These are phyloP conservation scores for Paecilomyces sp. DNA, from an alignment of 2,329 filamentous ascomycete species.

Conservation along the genomic window DNA sequence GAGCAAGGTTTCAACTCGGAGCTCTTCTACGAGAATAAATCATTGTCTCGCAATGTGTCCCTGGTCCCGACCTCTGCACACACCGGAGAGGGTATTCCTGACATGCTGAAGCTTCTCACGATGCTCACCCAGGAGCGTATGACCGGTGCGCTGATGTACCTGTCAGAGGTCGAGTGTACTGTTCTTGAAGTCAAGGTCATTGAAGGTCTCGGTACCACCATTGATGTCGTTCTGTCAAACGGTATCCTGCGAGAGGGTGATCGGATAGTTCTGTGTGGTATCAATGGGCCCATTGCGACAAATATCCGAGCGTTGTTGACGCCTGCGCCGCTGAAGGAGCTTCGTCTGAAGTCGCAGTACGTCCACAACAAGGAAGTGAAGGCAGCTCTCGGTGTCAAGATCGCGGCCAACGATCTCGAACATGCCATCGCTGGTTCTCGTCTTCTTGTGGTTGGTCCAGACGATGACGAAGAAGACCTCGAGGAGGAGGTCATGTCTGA, in stretches of 20 bases:
- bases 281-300: conserved; percentile 91
- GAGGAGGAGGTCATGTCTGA: conserved; percentile 96
- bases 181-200: conserved; percentile 99
- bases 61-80: conserved; percentile 94
- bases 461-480: conserved; percentile 94
- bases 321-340: conserved; percentile 83
- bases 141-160: conserved; percentile 95
- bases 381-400: conserved; percentile 97
- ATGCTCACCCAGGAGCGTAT: conserved; percentile 94
- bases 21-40: conserved; percentile 96
- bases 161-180: conserved; percentile 94
- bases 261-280: conserved; percentile 87
- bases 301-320: conserved; percentile 93
- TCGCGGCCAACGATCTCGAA: conserved; percentile 91
- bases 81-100: conserved; percentile 97
- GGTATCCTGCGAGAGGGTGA: conserved; percentile 92
- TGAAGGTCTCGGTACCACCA: conserved; percentile 96
- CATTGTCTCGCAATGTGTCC: conserved; percentile 90
- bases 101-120: conserved; percentile 94
- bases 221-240: conserved; percentile 94
- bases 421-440: conserved; percentile 94
- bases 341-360: conserved; percentile 91
- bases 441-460: conserved; percentile 84
- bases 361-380: conserved; percentile 99
- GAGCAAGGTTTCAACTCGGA: conserved; percentile 98